A percentile compares a stretch with the other conserved stretches of the same genome.
Conservation (phyloP, 257 asterid species). For the Plectranthus barbatus region DNA sequence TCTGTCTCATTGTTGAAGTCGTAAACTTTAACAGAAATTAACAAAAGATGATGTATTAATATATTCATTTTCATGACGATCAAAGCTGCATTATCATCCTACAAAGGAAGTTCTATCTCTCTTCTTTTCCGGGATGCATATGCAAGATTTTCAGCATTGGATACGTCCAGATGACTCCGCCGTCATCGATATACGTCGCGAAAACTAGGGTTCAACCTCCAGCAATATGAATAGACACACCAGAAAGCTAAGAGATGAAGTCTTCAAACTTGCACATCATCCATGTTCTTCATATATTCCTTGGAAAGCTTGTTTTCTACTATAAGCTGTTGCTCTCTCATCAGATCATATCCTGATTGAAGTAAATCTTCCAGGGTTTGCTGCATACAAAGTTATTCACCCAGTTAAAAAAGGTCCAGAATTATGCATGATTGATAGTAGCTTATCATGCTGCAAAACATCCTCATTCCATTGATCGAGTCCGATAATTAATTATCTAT, state of each 20-base stretch:
- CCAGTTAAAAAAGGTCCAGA: background rate
- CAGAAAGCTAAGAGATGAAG: background rate
- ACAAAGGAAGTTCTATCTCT: background rate
- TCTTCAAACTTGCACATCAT: conserved; percentile 27
- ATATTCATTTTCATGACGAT: background rate
- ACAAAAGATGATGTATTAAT: background rate
- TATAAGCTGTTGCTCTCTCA: conserved; percentile 68
- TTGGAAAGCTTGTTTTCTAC: conserved; percentile 73
- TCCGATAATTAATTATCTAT: background rate
- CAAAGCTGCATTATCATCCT: background rate
- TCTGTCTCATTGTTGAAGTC: too few species aligned
- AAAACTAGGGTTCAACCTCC: background rate
- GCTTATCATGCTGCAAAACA: background rate
- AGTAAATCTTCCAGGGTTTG: conserved; percentile 76
- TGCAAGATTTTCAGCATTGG: background rate
- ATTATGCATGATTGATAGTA: background rate
- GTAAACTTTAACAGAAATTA: too few species aligned
- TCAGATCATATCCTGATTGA: conserved; percentile 70
- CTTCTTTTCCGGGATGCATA: background rate
- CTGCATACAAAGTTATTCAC: conserved; percentile 29
- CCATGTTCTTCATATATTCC: conserved; percentile 95
- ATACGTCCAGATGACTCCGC: too few species aligned
- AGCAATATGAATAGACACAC: background rate
- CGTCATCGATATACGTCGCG: background rate
- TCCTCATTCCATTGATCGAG: background rate